Evolutionary conservation across 2,329 filamentous ascomycete genomes (phyloP), one percentile per base, ranked within the genome.

Genomic region (Didymella sp.): DNA sequence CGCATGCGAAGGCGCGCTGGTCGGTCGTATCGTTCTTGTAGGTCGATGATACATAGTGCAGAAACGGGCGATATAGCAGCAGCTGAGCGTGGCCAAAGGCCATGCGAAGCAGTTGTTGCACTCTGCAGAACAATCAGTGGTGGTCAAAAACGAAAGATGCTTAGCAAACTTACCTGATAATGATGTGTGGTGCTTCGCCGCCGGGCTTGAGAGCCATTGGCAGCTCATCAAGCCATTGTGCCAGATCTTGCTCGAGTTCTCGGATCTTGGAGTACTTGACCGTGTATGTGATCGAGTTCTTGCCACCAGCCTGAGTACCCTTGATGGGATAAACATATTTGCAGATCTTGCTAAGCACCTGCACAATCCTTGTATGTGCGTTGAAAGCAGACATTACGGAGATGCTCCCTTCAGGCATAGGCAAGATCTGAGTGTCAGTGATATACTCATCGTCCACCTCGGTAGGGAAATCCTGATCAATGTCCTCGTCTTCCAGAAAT

Each of bases 11-110:
- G 1, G 89, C 90, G 49, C 90, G 82, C 64, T 92, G 88, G 66
- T 93, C 90, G n/a, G 90, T 80, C 15, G 53, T 77, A 43, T 79
- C 80, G 7, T 78, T 78, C 53, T 76, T 75, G 61, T 78, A 77
- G 19, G 78, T 72, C 40, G 87, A 86, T 7, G 90, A 92, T 15
- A 92, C 87, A 64, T 94, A 95, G 72, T 95, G 91, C 12, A 95
- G 78, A 72, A 95, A 95, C 0, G 91, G 91, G 17, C 91, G 82
- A 69, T 95, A 95, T 2, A 95, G 79, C 69, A 95, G 87, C 73
- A 95, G 87, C 70, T 94, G 91, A 5, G 92, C 89, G 68, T 94
- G 90, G 2, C 89, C 89, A 71, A 90, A 94, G n/a, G 88, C 85
- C 75, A 95, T 88, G 31, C 90, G 84, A 19, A 95, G 80, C 22